These are phyloP conservation scores for Fusarium humuli DNA, from an alignment of 2,329 filamentous ascomycete species.

Conservation along the genomic window DNA sequence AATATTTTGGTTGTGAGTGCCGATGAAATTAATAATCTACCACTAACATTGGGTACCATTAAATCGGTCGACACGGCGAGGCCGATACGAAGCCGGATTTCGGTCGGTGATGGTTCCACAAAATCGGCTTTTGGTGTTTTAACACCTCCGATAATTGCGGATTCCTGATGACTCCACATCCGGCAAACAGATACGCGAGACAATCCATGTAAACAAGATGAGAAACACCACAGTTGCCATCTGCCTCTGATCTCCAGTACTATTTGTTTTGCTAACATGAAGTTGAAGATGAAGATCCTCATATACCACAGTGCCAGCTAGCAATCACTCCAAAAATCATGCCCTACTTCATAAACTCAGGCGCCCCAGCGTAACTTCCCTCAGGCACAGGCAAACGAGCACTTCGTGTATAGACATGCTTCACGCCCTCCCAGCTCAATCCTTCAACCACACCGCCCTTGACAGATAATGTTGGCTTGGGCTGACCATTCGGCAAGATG, in stretches of 20 bases:
- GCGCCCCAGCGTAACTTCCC: constrained; percentile 45
- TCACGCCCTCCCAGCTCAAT: constrained; percentile 53
- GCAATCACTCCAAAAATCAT: neutral
- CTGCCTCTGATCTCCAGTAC: neutral
- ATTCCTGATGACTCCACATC: constrained; percentile 25
- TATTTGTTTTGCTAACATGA: neutral
- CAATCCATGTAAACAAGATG: neutral
- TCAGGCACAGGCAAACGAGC: constrained; percentile 59
- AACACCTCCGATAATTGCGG: constrained; percentile 22
- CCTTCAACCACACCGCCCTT: constrained; percentile 61
- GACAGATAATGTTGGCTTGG: constrained; percentile 54
- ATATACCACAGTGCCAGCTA: neutral
- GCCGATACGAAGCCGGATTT: constrained; percentile 15
- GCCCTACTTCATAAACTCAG: neutral
- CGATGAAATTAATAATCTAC: neutral
- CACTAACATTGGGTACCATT: neutral
- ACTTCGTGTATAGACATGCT: constrained; percentile 59
- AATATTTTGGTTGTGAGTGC: neutral
- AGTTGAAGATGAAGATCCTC: neutral
- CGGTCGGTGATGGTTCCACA: constrained; percentile 29
- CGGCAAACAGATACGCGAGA: neutral
- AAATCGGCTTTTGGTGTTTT: constrained; percentile 30
- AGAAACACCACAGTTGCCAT: neutral
- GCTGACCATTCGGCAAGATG: constrained; percentile 53
- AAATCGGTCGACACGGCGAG: neutral